phyloP scores from a whole-genome alignment of 345 rosid species.

The Gossypium mustelinum region DNA sequence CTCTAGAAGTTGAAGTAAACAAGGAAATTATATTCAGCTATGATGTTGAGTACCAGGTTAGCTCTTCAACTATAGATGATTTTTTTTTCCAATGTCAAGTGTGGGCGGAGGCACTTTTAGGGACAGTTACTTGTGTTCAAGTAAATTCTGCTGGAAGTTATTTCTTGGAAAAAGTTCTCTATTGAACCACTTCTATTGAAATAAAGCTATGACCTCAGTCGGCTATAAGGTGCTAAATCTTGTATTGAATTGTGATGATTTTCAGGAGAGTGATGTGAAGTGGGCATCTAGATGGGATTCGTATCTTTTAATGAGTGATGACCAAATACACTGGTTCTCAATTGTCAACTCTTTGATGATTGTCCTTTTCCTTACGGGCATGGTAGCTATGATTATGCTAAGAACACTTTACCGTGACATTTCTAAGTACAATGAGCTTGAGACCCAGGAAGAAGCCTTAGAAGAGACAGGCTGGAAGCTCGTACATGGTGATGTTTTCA shows the following conservation, averaged over 20 bases:
- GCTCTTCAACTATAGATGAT: too few relatives aligned
- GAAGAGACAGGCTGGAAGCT: constrained; percentile 88
- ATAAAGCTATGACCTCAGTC: constrained; percentile 13
- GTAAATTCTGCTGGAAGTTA: neutral
- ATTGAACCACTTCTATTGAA: neutral
- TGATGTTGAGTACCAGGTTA: neutral
- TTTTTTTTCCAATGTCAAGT: neutral
- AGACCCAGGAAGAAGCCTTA: constrained; percentile 80
- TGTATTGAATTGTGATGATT: neutral
- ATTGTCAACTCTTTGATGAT: constrained; percentile 71
- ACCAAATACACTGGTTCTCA: constrained; percentile 77
- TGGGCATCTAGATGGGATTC: constrained; percentile 92
- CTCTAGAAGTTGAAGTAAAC: neutral
- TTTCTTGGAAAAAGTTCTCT: neutral
- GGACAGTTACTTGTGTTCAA: neutral
- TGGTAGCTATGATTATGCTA: constrained; percentile 80
- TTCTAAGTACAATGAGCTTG: constrained; percentile 72
- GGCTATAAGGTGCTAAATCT: constrained; percentile 1
- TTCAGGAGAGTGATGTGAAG: constrained; percentile 69
- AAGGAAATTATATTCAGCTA: constrained; percentile 6
- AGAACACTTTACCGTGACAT: constrained; percentile 76
- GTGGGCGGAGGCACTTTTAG: neutral
- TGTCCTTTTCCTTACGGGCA: constrained; percentile 76
- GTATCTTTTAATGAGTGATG: constrained; percentile 66
- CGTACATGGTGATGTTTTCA: constrained; percentile 74